These are phyloP conservation scores for Gloeophyllum trabeum DNA, from an alignment of 768 basidiomycete species.

Conservation along the genomic window DNA sequence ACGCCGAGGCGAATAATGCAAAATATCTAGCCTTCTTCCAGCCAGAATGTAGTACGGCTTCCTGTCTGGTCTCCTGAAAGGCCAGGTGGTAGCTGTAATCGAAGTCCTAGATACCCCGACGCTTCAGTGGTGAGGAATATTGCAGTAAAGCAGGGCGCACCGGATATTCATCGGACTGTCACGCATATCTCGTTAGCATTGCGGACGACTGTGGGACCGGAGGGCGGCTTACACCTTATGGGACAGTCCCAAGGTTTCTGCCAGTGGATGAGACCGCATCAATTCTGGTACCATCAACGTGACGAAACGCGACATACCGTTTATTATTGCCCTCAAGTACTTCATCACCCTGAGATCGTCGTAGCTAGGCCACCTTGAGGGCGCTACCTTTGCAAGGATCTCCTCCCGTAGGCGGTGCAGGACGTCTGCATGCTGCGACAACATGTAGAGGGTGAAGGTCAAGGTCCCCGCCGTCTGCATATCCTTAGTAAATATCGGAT, in stretches of 20 bases:
- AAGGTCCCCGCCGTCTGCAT: constrained; percentile 19
- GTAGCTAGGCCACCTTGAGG: constrained; percentile 16
- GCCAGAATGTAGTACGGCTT: constrained; percentile 18
- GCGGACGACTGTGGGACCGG: constrained; percentile 1
- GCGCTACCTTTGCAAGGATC: constrained; percentile 18
- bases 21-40: too few relatives aligned
- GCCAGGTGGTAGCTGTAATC: constrained; percentile 12
- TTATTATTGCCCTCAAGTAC: constrained; percentile 23
- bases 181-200: not conserved
- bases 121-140: not conserved
- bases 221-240: constrained; percentile 17
- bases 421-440: constrained; percentile 19
- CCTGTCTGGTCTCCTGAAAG: constrained; percentile 10
- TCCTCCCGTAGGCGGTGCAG: constrained; percentile 20
- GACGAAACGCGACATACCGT: constrained; percentile 13
- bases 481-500: too few relatives aligned
- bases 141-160: constrained; percentile 3
- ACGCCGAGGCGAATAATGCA: not conserved
- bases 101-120: constrained; percentile 7
- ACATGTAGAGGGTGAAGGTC: constrained; percentile 21
- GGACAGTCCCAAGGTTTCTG: constrained; percentile 32
- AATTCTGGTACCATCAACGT: not conserved
- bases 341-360: constrained; percentile 22
- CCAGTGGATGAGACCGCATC: not conserved
- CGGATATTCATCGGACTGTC: constrained; percentile 17